Evolutionary conservation across 495 filamentous ascomycete species (phyloP), one percentile per base, ranked within the genome.

Genomic region (Neurospora sp.): DNA sequence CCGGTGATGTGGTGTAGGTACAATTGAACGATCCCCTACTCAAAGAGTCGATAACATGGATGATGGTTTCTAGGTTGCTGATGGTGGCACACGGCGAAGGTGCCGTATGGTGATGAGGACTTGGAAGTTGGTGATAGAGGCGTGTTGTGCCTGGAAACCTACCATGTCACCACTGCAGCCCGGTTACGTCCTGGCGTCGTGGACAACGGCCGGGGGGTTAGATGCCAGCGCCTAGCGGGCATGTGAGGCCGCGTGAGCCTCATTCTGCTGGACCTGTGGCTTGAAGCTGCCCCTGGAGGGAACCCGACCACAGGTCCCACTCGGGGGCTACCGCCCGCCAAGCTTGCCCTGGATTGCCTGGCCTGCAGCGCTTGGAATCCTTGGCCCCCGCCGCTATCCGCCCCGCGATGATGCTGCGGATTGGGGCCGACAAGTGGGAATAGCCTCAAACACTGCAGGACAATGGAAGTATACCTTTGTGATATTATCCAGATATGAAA

Each of bases 101-200:
- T 62, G 54, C 54, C 54, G 54, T 62, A 62, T 16, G 5, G 54
- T 62, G 54, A 62, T 62, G 54, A 62, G 54, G 12, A 31, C 54
- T 62, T 62, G 49, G 49, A 12, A 35, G 49, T 60, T 14, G 49
- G 2, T 46, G 44, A 23, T 60, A 16, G 20, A 31, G 20, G 20
- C 11, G 49, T 2, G 49, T 2, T 23, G 20, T 11, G 9, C 44
- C 9, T 49, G n/a, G 44, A 49, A 49, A 23, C 44, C n/a, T n/a
- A n/a, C n/a, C 44, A 49, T 23, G 46, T 70, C 72, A 75, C 71
- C 72, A 73, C 70, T 62, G 54, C 44, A 74, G 46, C n/a, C n/a
- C n/a, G n/a, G 46, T 54, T 74, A 54, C 46, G 46, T 62, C 76
- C 75, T 77, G 75, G 71, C 75, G 75, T 76, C 75, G 75, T 74